Base-by-base conservation (phyloP, 176 grass and related monocot genomes). In the Oryza glumipatula region DNA sequence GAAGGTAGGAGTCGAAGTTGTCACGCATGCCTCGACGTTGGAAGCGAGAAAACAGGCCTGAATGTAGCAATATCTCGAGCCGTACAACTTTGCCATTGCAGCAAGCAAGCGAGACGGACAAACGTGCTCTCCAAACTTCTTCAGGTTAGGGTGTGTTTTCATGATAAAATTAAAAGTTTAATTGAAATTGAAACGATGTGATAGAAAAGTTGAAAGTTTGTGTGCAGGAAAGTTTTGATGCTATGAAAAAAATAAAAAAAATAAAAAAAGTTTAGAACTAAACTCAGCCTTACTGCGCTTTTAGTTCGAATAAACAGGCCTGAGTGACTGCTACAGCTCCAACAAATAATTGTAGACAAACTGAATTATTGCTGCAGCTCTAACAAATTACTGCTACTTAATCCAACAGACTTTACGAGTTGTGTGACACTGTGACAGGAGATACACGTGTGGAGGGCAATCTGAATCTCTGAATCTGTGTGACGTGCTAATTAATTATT, bases 71-170 rank as follows among this genome's bases (percentile, higher is more conserved):
- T 41, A 65, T 78, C 83, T 82, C 83, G 88, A 90, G 88, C 83
- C 13, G 60, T 78, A 68, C 83, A 61, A 79, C 83, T 82, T 90
- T 58, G 79, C 84, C 60, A 41, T 67, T 32, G 84, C 83, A 49
- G 74, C 61, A 90, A 83, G 88, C 88, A 74, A 83, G 67, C 73
- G 73, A 41, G 58, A 12, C 66, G 80, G 52, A 52, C 73, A 80
- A 79, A 33, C 36, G 36, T 38, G 36, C 36, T 0, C 5, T 38
- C 36, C 5, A 38, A 38, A 38, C 36, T 38, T 33, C 12, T 46
- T 68, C 44, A 3, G 43, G 5, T 12, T 30, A 30, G 28, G 1
- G 1, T 30, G 28, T 30, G 28, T 30, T 30, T 2, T 30, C 2
- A 30, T 30, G 28, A 0, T 30, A 1, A 30, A 30, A 30, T 30